Evolutionary conservation across 2,329 filamentous ascomycete species (phyloP).

Genomic region (Paracoccidioides lutzii): DNA sequence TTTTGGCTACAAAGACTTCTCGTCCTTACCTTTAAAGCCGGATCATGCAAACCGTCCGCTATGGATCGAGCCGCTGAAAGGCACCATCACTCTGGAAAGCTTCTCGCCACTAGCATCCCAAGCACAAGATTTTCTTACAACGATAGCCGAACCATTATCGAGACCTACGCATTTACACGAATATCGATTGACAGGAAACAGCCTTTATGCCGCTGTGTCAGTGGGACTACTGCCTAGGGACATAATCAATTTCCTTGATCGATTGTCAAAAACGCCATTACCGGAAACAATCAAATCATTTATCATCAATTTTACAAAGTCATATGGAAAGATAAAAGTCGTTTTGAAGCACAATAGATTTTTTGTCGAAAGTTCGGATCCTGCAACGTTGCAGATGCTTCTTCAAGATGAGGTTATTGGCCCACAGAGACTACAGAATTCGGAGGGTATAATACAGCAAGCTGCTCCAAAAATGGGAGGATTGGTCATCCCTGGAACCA

Average conservation of each 20-base stretch:
- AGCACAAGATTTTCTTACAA: conserved; percentile 89
- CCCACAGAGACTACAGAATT: conserved; percentile 59
- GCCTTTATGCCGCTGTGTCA: conserved; percentile 86
- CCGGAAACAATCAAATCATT: conserved; percentile 70
- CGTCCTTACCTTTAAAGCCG: conserved; percentile 66
- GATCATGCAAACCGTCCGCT: conserved; percentile 83
- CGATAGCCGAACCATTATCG: conserved; percentile 85
- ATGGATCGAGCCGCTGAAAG: conserved; percentile 82
- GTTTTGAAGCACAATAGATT: conserved; percentile 91
- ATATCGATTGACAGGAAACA: conserved; percentile 82
- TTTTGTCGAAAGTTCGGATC: conserved; percentile 84
- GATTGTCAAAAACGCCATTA: conserved; percentile 76
- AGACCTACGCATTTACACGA: conserved; percentile 86
- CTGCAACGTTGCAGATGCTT: conserved; percentile 72
- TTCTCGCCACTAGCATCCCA: conserved; percentile 79
- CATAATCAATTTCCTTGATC: conserved; percentile 78
- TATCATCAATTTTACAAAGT: conserved; percentile 70
- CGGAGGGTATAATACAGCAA: conserved; percentile 61
- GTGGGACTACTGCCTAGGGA: conserved; percentile 82
- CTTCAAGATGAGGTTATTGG: conserved; percentile 74
- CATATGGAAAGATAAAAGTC: conserved; percentile 90
- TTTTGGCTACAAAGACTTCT: conserved; percentile 61
- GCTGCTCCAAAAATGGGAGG: conserved; percentile 75
- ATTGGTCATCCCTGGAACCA: conserved; percentile 86
- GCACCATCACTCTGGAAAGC: conserved; percentile 82